Base-by-base conservation (phyloP, 2,329 filamentous ascomycete species). In the Coniella vitis region DNA sequence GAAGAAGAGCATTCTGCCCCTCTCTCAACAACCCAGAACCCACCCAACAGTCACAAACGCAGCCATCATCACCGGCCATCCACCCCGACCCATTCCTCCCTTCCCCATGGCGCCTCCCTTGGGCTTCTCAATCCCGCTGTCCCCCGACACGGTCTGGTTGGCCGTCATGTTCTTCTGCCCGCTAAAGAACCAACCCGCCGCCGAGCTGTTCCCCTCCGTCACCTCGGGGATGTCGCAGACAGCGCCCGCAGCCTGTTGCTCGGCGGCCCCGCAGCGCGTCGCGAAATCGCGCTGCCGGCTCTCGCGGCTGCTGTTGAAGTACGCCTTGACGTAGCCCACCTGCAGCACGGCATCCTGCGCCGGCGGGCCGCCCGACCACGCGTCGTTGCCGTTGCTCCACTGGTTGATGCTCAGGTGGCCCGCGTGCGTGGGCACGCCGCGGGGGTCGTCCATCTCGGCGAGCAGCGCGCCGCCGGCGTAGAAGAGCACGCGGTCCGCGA, bases 311-410 rank as follows among this genome's bases (percentile, higher is more conserved):
- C 83, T 83, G 69, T 90, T 90, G 69, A 90, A 91, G 64, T 90
- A 91, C 0, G 82, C 83, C 63, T 87, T 88, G 49, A 89, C 75
- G 59, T 89, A 89, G 34, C 73, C 76, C 20, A 90, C 72, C 7
- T 74, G 78, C 57, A 87, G 70, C 16, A 74, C 66, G 0, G 86
- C 79, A 57, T 90, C 82, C 31, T 69, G 54, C 0, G 57, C 55
- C 0, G 87, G 86, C 3, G 87, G 87, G 0, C 86, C 87, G 12
- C 73, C 80, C 36, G 82, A 86, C 87, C 87, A 91, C 2, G 69
- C 60, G 5, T 71, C 61, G 60, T 90, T 84, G 31, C 86, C 86
- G 56, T 90, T 90, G 62, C 83, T 87, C 86, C 86, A 83, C 63
- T 90, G 86, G 58, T 82, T 84, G 48, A 91, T 65, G 44, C 87